Conservation (phyloP, 1,139 yeast species). For the Geotrichum fermentans region DNA sequence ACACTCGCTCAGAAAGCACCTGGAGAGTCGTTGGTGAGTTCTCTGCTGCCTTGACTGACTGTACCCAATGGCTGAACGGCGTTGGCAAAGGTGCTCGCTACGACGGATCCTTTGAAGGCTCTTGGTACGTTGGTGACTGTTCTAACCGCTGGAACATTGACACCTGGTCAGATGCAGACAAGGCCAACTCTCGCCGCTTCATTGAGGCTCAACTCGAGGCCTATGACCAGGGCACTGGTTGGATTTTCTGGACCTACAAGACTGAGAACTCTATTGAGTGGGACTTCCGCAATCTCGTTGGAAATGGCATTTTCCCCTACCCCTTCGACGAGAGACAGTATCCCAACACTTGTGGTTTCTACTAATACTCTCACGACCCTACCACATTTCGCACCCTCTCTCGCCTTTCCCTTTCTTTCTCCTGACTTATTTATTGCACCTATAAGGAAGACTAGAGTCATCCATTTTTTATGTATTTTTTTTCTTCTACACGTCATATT, state of each 20-base stretch:
- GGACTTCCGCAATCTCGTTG: conserved; percentile 64
- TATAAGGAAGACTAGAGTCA: not conserved
- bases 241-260: conserved; percentile 93
- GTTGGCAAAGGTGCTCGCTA: conserved; percentile 84
- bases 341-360: conserved; percentile 60
- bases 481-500: not conserved
- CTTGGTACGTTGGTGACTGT: conserved; percentile 61
- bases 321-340: conserved; percentile 63
- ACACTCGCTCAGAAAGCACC: conserved; percentile 51
- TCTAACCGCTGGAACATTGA: conserved; percentile 49
- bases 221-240: conserved; percentile 67
- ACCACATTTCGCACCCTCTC: not conserved
- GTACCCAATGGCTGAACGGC: conserved; percentile 89
- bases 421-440: not conserved
- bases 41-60: conserved; percentile 91
- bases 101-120: conserved; percentile 55
- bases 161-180: conserved; percentile 59
- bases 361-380: conserved; percentile 8
- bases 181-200: conserved; percentile 56
- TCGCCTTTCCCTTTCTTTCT: not conserved
- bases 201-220: conserved; percentile 91
- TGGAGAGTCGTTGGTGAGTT: conserved; percentile 88
- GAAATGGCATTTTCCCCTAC: conserved; percentile 66
- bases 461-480: not conserved
- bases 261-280: conserved; percentile 82